Evolutionary conservation across 208 protist genomes (phyloP).

Genomic region (Eutreptiella sp.): DNA sequence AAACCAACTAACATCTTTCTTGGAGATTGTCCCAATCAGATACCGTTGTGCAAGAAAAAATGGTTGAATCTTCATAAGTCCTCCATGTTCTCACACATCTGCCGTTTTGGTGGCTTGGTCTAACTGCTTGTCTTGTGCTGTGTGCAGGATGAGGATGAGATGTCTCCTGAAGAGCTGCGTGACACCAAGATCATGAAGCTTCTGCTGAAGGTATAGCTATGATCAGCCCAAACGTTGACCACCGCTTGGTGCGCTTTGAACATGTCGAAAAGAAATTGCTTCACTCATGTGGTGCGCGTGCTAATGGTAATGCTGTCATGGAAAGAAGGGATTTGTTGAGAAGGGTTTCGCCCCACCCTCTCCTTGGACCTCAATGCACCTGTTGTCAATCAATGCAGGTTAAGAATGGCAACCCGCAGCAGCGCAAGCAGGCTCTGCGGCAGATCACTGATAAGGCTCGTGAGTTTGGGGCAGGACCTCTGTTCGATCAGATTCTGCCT

Average conservation of each 20-base stretch:
- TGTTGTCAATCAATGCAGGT: too few species aligned
- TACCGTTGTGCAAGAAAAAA: too few species aligned
- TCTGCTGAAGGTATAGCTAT: slow-evolving; percentile 88
- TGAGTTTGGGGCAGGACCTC: slow-evolving; percentile 90
- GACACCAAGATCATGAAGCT: slow-evolving; percentile 94
- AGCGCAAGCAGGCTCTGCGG: slow-evolving; percentile 90
- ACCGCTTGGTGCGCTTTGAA: not conserved
- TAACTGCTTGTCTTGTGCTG: slow-evolving; percentile 12
- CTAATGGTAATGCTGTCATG: too few species aligned
- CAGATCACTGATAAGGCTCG: slow-evolving; percentile 95
- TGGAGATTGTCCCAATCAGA: too few species aligned
- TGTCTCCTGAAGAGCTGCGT: slow-evolving; percentile 79
- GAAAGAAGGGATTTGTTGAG: too few species aligned
- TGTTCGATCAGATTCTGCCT: slow-evolving; percentile 97
- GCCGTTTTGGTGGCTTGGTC: not conserved
- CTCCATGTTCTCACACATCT: not conserved
- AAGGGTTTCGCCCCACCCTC: not conserved
- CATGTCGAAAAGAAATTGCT: too few species aligned
- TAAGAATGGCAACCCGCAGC: slow-evolving; percentile 96
- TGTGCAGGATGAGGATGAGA: slow-evolving; percentile 61
- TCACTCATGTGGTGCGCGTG: too few species aligned
- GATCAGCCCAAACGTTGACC: not conserved
- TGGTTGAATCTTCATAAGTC: too few species aligned
- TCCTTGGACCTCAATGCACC: not conserved
- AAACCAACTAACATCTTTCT: too few species aligned